A percentile compares a stretch with the other conserved stretches of the same genome.
Conservation (phyloP, 306 rosid species). For the Vicia villosa region DNA sequence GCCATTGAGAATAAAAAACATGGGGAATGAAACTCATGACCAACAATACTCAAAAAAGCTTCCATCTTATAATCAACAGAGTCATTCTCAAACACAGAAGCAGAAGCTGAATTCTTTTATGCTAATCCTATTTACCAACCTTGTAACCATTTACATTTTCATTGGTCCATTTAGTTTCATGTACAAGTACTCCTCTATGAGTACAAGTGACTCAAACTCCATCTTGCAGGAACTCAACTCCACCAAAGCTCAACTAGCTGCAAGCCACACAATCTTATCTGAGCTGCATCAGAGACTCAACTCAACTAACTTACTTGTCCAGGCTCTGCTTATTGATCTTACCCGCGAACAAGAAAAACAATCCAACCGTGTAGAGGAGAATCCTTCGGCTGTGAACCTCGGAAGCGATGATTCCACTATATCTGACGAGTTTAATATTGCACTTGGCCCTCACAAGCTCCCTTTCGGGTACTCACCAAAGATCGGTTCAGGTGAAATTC, state of each 20-base stretch:
- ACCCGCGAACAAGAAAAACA: conserved; percentile 43
- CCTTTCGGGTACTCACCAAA: conserved; percentile 40
- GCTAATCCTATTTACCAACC: conserved; percentile 47
- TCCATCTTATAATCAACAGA: conserved; percentile 20
- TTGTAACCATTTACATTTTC: conserved; percentile 50
- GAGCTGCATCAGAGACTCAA: conserved; percentile 47
- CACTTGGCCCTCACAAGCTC: conserved; percentile 55
- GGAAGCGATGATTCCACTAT: conserved; percentile 15
- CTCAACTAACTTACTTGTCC: conserved; percentile 51
- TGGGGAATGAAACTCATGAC: conserved; percentile 46
- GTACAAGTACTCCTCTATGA: conserved; percentile 25
- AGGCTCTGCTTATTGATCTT: conserved; percentile 53
- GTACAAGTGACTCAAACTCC: conserved; percentile 31
- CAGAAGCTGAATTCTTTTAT: conserved; percentile 39
- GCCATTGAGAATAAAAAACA: neutral
- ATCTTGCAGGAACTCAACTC: conserved; percentile 47
- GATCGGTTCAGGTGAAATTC: conserved; percentile 38
- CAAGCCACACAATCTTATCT: conserved; percentile 40
- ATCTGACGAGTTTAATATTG: conserved; percentile 34
- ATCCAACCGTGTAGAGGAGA: conserved; percentile 6
- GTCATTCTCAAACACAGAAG: conserved; percentile 22
- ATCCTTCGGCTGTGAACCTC: neutral
- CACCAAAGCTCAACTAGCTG: conserved; percentile 46
- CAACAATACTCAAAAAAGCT: conserved; percentile 41
- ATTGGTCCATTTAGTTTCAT: conserved; percentile 38